Conservation (phyloP, 1,139 yeast species). For the Candida pseudoviswanathii region DNA sequence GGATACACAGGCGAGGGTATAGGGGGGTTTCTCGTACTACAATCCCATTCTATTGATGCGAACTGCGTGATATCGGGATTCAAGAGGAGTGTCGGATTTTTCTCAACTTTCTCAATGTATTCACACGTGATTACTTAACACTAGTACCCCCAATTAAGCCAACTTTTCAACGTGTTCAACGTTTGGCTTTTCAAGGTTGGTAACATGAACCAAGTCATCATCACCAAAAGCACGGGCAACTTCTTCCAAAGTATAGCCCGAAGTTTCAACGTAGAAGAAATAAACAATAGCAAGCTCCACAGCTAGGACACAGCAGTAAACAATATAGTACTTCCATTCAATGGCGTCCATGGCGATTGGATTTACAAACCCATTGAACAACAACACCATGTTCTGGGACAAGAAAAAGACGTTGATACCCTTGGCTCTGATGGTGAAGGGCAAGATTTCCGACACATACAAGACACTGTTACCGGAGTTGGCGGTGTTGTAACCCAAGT, state of each 20-base stretch:
- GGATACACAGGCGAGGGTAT: too few relatives aligned
- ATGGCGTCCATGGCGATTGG: conserved; percentile 63
- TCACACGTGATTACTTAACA: too few relatives aligned
- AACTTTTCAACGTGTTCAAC: conserved; percentile 3
- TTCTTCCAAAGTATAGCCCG: conserved; percentile 57
- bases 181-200: conserved; percentile 1
- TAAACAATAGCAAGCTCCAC: conserved; percentile 40
- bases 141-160: not conserved
- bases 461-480: conserved; percentile 43
- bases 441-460: conserved; percentile 44
- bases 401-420: conserved; percentile 39
- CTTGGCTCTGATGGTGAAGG: conserved; percentile 47
- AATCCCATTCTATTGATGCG: too few relatives aligned
- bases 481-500: conserved; percentile 39
- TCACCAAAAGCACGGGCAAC: conserved; percentile 52
- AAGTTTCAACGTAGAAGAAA: conserved; percentile 52
- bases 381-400: conserved; percentile 25
- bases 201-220: conserved; percentile 16
- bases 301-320: conserved; percentile 44
- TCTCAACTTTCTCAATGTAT: too few relatives aligned
- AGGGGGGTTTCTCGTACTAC: too few relatives aligned
- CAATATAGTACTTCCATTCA: conserved; percentile 63
- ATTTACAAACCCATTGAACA: conserved; percentile 49
- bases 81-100: too few relatives aligned
- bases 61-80: too few relatives aligned